Percentiles rank a stretch among this genome's conserved stretches.
Evolutionary conservation across 75 land plant species (phyloP).

Genomic region (Picea sitchensis): DNA sequence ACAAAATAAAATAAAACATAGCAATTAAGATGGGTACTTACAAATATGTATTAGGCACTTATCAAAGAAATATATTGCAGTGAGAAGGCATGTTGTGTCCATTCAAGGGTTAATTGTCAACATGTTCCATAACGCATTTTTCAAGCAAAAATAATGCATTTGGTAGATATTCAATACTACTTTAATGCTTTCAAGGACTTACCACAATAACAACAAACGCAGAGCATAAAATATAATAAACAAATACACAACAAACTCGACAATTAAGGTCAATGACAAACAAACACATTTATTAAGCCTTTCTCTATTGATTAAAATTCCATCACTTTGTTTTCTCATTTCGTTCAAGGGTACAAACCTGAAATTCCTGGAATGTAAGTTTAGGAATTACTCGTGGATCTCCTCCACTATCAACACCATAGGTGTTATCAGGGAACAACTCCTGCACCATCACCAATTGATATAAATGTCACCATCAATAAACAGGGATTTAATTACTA

Average conservation of each 20-base stretch:
- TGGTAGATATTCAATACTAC: too few relatives aligned
- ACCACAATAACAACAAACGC: background rate
- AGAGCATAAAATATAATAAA: background rate
- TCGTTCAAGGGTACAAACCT: constrained; percentile 47
- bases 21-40: too few relatives aligned
- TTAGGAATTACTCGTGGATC: constrained; percentile 96
- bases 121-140: too few relatives aligned
- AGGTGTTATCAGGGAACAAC: constrained; percentile 90
- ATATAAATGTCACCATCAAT: background rate
- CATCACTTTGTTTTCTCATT: background rate
- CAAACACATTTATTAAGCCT: background rate
- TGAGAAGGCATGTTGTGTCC: too few relatives aligned
- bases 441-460: constrained; percentile 52
- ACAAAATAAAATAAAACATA: too few relatives aligned
- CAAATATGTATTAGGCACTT: too few relatives aligned
- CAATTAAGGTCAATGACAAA: background rate
- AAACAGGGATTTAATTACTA: constrained; percentile 1
- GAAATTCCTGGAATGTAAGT: constrained; percentile 92
- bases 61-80: too few relatives aligned
- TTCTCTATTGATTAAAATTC: background rate
- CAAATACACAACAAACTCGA: background rate
- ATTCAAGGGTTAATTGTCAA: too few relatives aligned
- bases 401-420: constrained; percentile 99
- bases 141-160: too few relatives aligned
- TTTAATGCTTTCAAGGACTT: too few relatives aligned